These are phyloP conservation scores for Nemania serpens DNA, from an alignment of 2,329 filamentous ascomycete species.

Conservation along the genomic window DNA sequence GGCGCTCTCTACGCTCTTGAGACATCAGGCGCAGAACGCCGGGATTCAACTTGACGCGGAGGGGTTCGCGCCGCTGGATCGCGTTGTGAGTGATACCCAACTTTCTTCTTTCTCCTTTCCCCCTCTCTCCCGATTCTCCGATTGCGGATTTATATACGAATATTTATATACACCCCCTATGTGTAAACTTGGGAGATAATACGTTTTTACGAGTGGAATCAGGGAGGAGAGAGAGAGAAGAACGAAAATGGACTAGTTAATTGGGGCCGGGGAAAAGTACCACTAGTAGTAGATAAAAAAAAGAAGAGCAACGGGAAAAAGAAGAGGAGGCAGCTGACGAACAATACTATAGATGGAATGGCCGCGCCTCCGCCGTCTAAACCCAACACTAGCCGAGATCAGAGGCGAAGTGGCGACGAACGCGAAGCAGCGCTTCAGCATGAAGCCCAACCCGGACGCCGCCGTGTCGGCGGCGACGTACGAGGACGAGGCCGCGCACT, in stretches of 20 bases:
- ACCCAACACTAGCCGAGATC: constrained; percentile 78
- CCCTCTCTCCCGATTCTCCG: neutral
- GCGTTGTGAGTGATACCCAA: constrained; percentile 56
- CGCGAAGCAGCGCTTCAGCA: constrained; percentile 88
- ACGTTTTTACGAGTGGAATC: too few species aligned
- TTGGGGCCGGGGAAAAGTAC: too few species aligned
- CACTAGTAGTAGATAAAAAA: neutral
- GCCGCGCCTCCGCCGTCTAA: constrained; percentile 66
- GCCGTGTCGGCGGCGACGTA: constrained; percentile 34
- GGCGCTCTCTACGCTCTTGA: constrained; percentile 58
- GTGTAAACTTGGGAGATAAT: too few species aligned
- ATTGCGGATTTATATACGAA: neutral
- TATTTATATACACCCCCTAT: too few species aligned
- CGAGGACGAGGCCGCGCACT: constrained; percentile 63
- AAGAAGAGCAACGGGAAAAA: neutral
- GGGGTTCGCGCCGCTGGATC: constrained; percentile 62
- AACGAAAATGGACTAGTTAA: too few species aligned
- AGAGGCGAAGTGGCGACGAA: constrained; percentile 70
- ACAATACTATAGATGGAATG: constrained; percentile 51
- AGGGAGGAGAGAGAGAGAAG: too few species aligned
- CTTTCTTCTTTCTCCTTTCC: constrained; percentile 14
- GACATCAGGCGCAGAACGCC: constrained; percentile 61
- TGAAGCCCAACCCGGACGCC: constrained; percentile 60
- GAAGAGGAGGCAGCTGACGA: neutral
- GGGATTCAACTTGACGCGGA: constrained; percentile 62